Evolutionary conservation across 2,329 filamentous ascomycete species (phyloP), one percentile per base, ranked within the genome.

Genomic region (Chaetomium olivaceum): DNA sequence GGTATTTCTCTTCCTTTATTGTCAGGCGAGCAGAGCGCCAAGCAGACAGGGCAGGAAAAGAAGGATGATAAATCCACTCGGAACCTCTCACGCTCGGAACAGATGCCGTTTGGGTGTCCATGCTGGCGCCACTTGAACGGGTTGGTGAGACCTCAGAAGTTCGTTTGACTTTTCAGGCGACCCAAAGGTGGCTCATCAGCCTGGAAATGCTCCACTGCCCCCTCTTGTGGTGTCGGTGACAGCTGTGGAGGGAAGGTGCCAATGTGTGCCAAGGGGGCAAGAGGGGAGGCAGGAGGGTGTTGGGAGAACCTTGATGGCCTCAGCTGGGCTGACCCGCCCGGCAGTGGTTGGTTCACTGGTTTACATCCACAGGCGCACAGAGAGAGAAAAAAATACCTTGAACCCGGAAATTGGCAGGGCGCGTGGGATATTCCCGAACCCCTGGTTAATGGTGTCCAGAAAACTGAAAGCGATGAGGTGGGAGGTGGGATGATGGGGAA

Each of bases 271-370:
- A 52, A 52, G 21, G 21, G 21, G 50, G 50, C 50, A 14, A 25
- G 23, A 51, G 48, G n/a, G 46, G 23, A 51, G 23, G 48, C 19
- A 14, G 39, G 39, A 43, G 16, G 39, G n/a, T 21, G 46, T 48
- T 52, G 50, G 14, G 21, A 52, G 50, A 52, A 52, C 50, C 50
- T 25, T 52, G 50, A 52, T 52, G 50, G 50, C 21, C 50, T 52
- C 50, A 25, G 25, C 50, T 52, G 5, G 11, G 23, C 9, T 7
- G 21, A 19, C 25, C 25, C 39, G 16, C 39, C 39, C 39, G 39
- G 16, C 39, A 43, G 39, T 43, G 39, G 39, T 43, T 43, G 16
- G 39, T 19, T 43, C 16, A 43, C 39, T 43, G 16, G 39, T 19
- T 43, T 5, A 43, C 39, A 43, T 43, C 16, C 39, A n/a, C 39